These are phyloP conservation scores for sorghum (Sorghum bicolor) DNA, from an alignment of 176 grass and related monocot genomes.

Conservation along the genomic window Sorghum_bicolor_NCBIv3 NC_012872.2:53280001-53280500, in stretches of 20 bases:
- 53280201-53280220: constrained; percentile 58
- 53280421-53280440: neutral
- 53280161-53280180: constrained; percentile 42
- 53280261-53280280: constrained; percentile 1
- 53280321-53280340: constrained; percentile 20
- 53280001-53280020: constrained; percentile 58
- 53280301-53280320: constrained; percentile 22
- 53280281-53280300: neutral
- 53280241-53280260: constrained; percentile 52
- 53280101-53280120: constrained; percentile 40
- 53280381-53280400: constrained; percentile 27
- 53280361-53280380: neutral
- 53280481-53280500: neutral
- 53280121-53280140: constrained; percentile 32
- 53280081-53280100: constrained; percentile 49
- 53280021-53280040: constrained; percentile 59
- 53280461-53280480: neutral
- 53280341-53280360: neutral
- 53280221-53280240: constrained; percentile 78
- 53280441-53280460: neutral
- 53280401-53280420: neutral
- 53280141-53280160: constrained; percentile 32
- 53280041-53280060: constrained; percentile 66
- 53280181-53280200: constrained; percentile 51
- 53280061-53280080: constrained; percentile 75